Conservation (phyloP, 768 basidiomycete species). For the Calocybe cyanea region DNA sequence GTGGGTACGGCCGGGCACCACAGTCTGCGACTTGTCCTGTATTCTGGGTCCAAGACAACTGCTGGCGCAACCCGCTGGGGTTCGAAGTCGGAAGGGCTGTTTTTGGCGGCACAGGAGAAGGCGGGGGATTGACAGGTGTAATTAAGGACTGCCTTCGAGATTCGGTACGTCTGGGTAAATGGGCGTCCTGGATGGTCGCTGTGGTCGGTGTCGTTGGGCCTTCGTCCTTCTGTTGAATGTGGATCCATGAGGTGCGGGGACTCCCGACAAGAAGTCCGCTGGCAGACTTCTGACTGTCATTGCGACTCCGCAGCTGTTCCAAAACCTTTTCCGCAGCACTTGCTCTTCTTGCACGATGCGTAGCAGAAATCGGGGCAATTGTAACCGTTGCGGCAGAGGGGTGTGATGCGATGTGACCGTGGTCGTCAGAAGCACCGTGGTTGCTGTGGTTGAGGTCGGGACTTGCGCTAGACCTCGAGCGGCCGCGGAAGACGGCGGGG, state of each 20-base stretch:
- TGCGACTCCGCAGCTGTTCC: slow-evolving; percentile 55
- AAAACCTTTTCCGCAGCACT: slow-evolving; percentile 70
- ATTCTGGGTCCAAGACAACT: slow-evolving; percentile 13
- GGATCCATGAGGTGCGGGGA: slow-evolving; percentile 44
- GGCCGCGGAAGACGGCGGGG: slow-evolving; percentile 18
- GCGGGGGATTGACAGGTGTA: slow-evolving; percentile 42
- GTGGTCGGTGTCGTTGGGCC: slow-evolving; percentile 12
- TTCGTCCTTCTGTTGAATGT: slow-evolving; percentile 34
- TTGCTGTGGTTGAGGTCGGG: slow-evolving; percentile 16
- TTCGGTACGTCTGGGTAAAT: slow-evolving; percentile 22
- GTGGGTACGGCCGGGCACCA: slow-evolving; percentile 40
- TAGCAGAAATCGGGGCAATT: slow-evolving; percentile 24
- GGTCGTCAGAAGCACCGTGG: slow-evolving; percentile 10
- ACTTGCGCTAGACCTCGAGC: slow-evolving; percentile 25
- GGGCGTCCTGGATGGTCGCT: slow-evolving; percentile 13
- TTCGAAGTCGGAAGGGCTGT: slow-evolving; percentile 7
- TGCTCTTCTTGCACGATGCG: slow-evolving; percentile 43
- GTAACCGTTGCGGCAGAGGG: slow-evolving; percentile 16
- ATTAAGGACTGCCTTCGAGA: slow-evolving; percentile 39
- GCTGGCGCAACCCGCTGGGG: slow-evolving; percentile 11
- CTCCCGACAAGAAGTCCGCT: slow-evolving; percentile 25
- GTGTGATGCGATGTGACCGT: slow-evolving; percentile 8
- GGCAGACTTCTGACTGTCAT: slow-evolving; percentile 43
- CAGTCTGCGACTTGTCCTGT: slow-evolving; percentile 17
- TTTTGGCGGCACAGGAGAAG: slow-evolving; percentile 55